phyloP scores from a whole-genome alignment of 495 filamentous ascomycete genomes.

The Melanomma pulvis-pyrius region DNA sequence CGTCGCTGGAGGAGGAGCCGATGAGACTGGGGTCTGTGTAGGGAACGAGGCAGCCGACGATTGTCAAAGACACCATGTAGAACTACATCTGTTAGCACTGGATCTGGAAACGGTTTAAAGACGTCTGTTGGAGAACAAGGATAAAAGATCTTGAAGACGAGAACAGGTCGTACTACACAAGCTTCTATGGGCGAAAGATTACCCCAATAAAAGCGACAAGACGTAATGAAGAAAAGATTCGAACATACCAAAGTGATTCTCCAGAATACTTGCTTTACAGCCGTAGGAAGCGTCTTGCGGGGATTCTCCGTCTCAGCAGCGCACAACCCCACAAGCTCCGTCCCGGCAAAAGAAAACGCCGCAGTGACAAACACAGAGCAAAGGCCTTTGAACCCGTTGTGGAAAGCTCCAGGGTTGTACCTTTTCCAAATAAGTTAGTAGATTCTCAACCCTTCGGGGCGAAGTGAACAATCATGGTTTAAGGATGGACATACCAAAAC shows the following conservation, averaged over 20 bases:
- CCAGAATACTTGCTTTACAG: slow-evolving; percentile 95
- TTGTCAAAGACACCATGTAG: slow-evolving; percentile 45
- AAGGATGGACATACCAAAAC: slow-evolving; percentile 25
- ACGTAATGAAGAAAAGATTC: neutral
- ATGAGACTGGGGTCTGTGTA: slow-evolving; percentile 43
- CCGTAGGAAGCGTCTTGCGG: slow-evolving; percentile 82
- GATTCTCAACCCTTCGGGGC: too few species aligned
- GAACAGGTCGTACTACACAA: too few species aligned
- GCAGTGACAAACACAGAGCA: slow-evolving; percentile 94
- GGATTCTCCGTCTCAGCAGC: slow-evolving; percentile 89
- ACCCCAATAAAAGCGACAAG: neutral
- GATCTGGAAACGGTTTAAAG: too few species aligned
- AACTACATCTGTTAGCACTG: slow-evolving; percentile 29
- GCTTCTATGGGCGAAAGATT: too few species aligned
- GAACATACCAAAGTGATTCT: slow-evolving; percentile 70
- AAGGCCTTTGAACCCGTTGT: slow-evolving; percentile 91
- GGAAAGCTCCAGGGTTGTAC: slow-evolving; percentile 81
- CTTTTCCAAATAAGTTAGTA: slow-evolving; percentile 48
- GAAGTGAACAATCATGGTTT: too few species aligned
- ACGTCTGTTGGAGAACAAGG: too few species aligned
- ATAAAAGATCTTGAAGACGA: too few species aligned
- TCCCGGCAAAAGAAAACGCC: slow-evolving; percentile 89
- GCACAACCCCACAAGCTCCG: slow-evolving; percentile 87
- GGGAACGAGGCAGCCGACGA: slow-evolving; percentile 47
- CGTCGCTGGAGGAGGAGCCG: slow-evolving; percentile 34